Evolutionary conservation across 495 filamentous ascomycete genomes (phyloP).

Genomic region (Hyaloscypha hepaticicola): DNA sequence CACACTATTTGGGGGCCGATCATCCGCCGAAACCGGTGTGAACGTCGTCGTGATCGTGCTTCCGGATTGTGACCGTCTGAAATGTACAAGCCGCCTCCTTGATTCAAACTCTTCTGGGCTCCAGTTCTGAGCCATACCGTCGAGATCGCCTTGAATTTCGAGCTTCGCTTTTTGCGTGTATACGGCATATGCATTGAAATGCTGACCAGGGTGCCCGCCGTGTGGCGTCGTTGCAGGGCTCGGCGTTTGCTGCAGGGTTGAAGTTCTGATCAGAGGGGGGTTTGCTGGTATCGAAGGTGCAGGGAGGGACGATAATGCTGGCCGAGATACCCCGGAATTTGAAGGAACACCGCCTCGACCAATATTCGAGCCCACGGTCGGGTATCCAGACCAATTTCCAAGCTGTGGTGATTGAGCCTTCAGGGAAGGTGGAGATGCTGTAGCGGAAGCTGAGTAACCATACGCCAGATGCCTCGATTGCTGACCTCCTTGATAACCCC

Average conservation of each 20-base stretch:
- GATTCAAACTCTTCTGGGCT: conserved; percentile 71
- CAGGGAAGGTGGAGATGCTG: conserved; percentile 37
- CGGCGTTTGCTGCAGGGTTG: conserved; percentile 64
- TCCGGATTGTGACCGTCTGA: conserved; percentile 74
- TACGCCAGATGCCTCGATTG: conserved; percentile 41
- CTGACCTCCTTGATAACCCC: conserved; percentile 38
- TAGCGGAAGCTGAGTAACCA: conserved; percentile 43
- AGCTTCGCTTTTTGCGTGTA: conserved; percentile 86
- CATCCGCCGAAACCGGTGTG: conserved; percentile 64
- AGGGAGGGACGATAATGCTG: conserved; percentile 34
- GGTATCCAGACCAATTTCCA: conserved; percentile 43
- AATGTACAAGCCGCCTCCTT: conserved; percentile 80
- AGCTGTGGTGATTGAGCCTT: conserved; percentile 49
- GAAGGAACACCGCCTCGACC: conserved; percentile 39
- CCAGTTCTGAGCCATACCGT: conserved; percentile 78
- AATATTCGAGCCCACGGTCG: conserved; percentile 39
- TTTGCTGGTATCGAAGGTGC: conserved; percentile 38
- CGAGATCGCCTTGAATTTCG: conserved; percentile 80
- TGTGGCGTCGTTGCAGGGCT: conserved; percentile 44
- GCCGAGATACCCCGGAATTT: conserved; percentile 44
- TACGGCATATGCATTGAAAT: conserved; percentile 78
- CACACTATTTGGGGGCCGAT: conserved; percentile 70
- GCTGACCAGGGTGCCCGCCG: conserved; percentile 36
- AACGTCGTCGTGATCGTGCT: conserved; percentile 73
- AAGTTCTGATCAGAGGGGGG: conserved; percentile 79